Evolutionary conservation across 495 filamentous ascomycete genomes (phyloP).

Genomic region (Penicillium atrosanguineum): DNA sequence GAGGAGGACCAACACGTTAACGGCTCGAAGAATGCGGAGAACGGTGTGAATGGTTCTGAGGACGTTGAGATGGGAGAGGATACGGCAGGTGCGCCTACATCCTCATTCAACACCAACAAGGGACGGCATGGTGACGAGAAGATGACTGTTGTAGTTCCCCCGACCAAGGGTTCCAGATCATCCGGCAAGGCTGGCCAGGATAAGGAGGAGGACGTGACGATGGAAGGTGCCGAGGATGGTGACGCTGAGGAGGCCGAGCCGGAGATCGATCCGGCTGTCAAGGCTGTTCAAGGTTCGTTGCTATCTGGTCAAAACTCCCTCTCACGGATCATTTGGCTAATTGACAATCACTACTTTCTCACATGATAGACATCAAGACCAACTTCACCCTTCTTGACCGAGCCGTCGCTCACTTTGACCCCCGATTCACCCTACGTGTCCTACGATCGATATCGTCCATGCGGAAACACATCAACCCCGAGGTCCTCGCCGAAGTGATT

Average conservation of each 20-base stretch:
- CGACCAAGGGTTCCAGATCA: conserved; percentile 68
- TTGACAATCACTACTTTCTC: conserved; percentile 4
- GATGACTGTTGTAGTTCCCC: conserved; percentile 85
- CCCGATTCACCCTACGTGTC: conserved; percentile 89
- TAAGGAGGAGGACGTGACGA: conserved; percentile 69
- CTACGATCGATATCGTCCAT: conserved; percentile 93
- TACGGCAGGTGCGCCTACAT: conserved; percentile 56
- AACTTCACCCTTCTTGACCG: conserved; percentile 90
- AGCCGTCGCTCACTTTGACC: conserved; percentile 89
- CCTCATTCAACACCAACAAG: conserved; percentile 55
- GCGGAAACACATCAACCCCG: conserved; percentile 82
- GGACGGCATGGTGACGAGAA: conserved; percentile 74
- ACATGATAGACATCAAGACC: conserved; percentile 75
- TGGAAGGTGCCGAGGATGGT: conserved; percentile 62
- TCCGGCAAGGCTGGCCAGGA: conserved; percentile 56
- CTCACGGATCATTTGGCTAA: background rate
- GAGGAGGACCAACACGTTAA: conserved; percentile 64
- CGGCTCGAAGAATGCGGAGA: conserved; percentile 69
- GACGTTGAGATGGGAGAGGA: conserved; percentile 84
- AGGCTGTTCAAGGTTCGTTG: conserved; percentile 61
- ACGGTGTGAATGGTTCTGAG: conserved; percentile 71
- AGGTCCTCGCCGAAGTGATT: conserved; percentile 77
- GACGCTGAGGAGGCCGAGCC: conserved; percentile 51
- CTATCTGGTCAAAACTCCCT: background rate
- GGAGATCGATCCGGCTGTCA: conserved; percentile 57